Conservation (phyloP, 2,329 filamentous ascomycete species). For the Dryadomyces quercus-mongolicae region DNA sequence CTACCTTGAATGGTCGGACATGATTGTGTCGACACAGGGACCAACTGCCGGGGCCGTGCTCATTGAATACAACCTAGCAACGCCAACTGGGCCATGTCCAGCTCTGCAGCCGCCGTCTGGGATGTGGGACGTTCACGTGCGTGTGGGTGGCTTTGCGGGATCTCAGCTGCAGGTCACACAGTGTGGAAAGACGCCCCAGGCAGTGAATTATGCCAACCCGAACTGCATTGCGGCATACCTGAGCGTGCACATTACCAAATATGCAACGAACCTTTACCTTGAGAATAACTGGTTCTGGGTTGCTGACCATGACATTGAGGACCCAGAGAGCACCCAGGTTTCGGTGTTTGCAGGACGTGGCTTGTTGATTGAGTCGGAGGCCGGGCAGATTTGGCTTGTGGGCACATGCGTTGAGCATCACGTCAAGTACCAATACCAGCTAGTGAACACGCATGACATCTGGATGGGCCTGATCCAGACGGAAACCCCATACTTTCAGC, state of each 20-base stretch:
- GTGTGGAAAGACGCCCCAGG: conserved; percentile 44
- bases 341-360: conserved; percentile 21
- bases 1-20: conserved; percentile 57
- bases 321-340: conserved; percentile 17
- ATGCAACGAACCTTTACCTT: conserved; percentile 26
- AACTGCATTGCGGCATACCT: conserved; percentile 26
- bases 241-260: conserved; percentile 28
- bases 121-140: conserved; percentile 66
- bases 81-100: conserved; percentile 16
- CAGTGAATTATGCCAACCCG: conserved; percentile 17
- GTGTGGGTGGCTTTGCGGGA: conserved; percentile 59
- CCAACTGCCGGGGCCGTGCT: conserved; percentile 55
- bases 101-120: conserved; percentile 27
- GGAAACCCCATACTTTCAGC: conserved; percentile 57
- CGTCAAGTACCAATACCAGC: conserved; percentile 51
- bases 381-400: conserved; percentile 40
- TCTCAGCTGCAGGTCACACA: conserved; percentile 55
- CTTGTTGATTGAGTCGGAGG: conserved; percentile 23
- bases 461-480: conserved; percentile 51
- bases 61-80: conserved; percentile 60
- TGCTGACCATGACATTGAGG: conserved; percentile 39
- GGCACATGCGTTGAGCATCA: conserved; percentile 50
- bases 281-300: conserved; percentile 41
- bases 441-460: conserved; percentile 42
- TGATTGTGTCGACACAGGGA: conserved; percentile 58